phyloP scores from a whole-genome alignment of 2,329 filamentous ascomycete genomes.

The Berkeleyomyces rouxiae region DNA sequence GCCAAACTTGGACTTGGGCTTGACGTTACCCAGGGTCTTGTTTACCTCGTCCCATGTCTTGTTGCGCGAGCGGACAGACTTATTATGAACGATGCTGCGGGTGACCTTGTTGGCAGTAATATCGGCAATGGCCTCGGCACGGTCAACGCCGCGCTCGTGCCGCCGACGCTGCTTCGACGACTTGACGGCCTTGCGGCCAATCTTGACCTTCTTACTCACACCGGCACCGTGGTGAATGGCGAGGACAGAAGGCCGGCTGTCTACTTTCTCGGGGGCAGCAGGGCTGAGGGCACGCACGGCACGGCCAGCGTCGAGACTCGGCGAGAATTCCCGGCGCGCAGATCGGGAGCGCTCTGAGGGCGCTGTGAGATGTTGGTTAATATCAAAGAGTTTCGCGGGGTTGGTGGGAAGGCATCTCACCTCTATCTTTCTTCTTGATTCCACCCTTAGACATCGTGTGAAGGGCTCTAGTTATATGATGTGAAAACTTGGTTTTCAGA shows the following conservation, averaged over 20 bases:
- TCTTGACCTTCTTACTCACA: conserved; percentile 49
- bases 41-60: conserved; percentile 46
- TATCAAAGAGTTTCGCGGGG: neutral
- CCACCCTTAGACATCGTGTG: conserved; percentile 12
- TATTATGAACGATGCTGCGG: conserved; percentile 35
- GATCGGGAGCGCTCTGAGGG: conserved; percentile 11
- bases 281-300: conserved; percentile 10
- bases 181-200: conserved; percentile 34
- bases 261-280: conserved; percentile 3
- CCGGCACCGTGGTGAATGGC: conserved; percentile 51
- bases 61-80: conserved; percentile 30
- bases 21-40: conserved; percentile 21
- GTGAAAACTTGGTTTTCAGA: neutral
- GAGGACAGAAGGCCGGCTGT: conserved; percentile 46
- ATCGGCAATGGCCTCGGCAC: conserved; percentile 42
- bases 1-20: conserved; percentile 12
- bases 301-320: conserved; percentile 9
- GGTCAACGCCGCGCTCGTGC: conserved; percentile 40
- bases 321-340: conserved; percentile 12
- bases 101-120: conserved; percentile 39
- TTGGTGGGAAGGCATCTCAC: neutral
- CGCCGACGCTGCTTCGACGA: conserved; percentile 38
- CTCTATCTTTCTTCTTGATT: conserved; percentile 14
- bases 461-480: neutral
- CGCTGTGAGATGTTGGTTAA: conserved; percentile 3